phyloP scores from a whole-genome alignment of 2,329 filamentous ascomycete species.

The Bipolaris cookei region DNA sequence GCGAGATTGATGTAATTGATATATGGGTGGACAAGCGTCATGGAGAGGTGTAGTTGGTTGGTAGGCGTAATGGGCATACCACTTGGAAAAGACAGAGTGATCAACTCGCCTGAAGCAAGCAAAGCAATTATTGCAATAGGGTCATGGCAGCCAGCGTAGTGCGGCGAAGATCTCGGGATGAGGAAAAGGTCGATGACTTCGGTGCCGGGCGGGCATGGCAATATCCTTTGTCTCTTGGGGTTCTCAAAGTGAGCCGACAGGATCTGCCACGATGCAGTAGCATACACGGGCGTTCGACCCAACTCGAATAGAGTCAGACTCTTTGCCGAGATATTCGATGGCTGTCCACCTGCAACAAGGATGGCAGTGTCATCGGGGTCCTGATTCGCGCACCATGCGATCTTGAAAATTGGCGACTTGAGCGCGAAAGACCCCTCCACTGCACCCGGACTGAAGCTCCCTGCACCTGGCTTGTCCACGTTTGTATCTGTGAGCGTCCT shows the following conservation, averaged over 20 bases:
- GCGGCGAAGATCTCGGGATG: slow-evolving; percentile 80
- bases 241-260: slow-evolving; percentile 79
- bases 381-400: slow-evolving; percentile 92
- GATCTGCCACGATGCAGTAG: slow-evolving; percentile 87
- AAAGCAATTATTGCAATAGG: slow-evolving; percentile 83
- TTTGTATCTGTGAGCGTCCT: slow-evolving; percentile 77
- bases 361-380: slow-evolving; percentile 94
- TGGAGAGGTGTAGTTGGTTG: slow-evolving; percentile 86
- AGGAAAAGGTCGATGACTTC: slow-evolving; percentile 81
- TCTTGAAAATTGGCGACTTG: slow-evolving; percentile 76
- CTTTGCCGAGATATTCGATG: slow-evolving; percentile 69
- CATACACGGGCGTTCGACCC: slow-evolving; percentile 85
- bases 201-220: slow-evolving; percentile 78
- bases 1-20: slow-evolving; percentile 75
- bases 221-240: slow-evolving; percentile 71
- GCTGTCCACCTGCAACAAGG: slow-evolving; percentile 81
- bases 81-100: slow-evolving; percentile 90
- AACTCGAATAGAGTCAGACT: slow-evolving; percentile 89
- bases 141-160: slow-evolving; percentile 87
- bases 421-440: slow-evolving; percentile 61
- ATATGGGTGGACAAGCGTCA: slow-evolving; percentile 91
- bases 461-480: slow-evolving; percentile 69
- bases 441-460: slow-evolving; percentile 51
- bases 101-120: slow-evolving; percentile 83
- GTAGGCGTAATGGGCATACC: slow-evolving; percentile 90